Evolutionary conservation across 1,139 yeast species (phyloP).

Genomic region (Suhomyces taliae): DNA sequence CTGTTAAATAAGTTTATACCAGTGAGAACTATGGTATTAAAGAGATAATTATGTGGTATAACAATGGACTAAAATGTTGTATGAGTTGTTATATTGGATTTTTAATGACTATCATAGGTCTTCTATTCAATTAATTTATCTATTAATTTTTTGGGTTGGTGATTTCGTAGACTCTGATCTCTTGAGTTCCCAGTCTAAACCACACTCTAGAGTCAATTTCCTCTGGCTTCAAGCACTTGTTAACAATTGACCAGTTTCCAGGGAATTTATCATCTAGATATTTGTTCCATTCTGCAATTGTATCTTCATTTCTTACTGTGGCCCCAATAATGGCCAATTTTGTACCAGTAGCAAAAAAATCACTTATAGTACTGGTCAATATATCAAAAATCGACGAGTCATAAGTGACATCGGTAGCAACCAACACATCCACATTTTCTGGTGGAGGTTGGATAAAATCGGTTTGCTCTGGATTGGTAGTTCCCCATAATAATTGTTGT

Average conservation of each 20-base stretch:
- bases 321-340: slow-evolving; percentile 59
- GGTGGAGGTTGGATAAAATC: slow-evolving; percentile 23
- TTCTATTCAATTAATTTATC: too few species aligned
- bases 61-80: too few species aligned
- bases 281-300: slow-evolving; percentile 55
- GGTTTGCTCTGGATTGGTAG: slow-evolving; percentile 25
- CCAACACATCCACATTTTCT: slow-evolving; percentile 42
- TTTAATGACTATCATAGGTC: too few species aligned
- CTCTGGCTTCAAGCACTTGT: slow-evolving; percentile 20
- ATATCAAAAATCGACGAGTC: slow-evolving; percentile 61
- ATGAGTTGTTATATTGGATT: too few species aligned
- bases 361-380: slow-evolving; percentile 51
- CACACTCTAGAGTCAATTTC: slow-evolving; percentile 21
- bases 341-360: slow-evolving; percentile 34
- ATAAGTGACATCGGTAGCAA: slow-evolving; percentile 89
- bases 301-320: slow-evolving; percentile 64
- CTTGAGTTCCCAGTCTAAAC: slow-evolving; percentile 40
- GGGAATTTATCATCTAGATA: slow-evolving; percentile 31
- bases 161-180: slow-evolving; percentile 41
- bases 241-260: slow-evolving; percentile 25
- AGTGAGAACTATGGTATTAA: too few species aligned
- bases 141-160: background rate
- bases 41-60: too few species aligned
- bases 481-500: slow-evolving; percentile 60
- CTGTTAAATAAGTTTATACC: too few species aligned